Conservation (phyloP, 495 filamentous ascomycete species). For the Entonaema liquescens region DNA sequence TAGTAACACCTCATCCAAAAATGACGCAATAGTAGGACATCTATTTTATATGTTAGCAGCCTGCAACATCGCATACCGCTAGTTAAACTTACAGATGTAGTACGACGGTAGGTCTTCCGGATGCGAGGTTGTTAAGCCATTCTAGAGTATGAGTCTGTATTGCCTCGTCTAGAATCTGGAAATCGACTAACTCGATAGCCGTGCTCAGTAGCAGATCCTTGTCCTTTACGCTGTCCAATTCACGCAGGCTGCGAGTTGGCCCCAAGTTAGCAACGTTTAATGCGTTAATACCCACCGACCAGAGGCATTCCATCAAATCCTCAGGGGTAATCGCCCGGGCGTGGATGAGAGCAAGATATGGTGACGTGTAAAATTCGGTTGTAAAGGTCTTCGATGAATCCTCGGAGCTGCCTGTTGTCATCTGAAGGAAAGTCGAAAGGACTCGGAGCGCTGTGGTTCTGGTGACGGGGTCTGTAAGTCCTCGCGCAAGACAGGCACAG, state of each 20-base stretch:
- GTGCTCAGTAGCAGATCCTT: constrained; percentile 65
- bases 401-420: constrained; percentile 54
- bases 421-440: constrained; percentile 66
- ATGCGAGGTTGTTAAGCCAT: constrained; percentile 61
- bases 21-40: constrained; percentile 58
- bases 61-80: not conserved
- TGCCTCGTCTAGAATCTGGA: constrained; percentile 62
- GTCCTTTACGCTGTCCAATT: constrained; percentile 57
- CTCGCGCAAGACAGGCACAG: constrained; percentile 66
- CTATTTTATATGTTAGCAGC: constrained; percentile 42
- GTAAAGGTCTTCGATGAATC: constrained; percentile 34
- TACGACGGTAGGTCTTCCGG: constrained; percentile 57
- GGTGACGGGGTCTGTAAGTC: constrained; percentile 66
- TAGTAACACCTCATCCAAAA: constrained; percentile 63
- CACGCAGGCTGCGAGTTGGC: constrained; percentile 49
- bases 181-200: constrained; percentile 65
- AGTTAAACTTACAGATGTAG: constrained; percentile 55
- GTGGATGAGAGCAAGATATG: constrained; percentile 62
- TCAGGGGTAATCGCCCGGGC: constrained; percentile 56
- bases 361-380: constrained; percentile 52
- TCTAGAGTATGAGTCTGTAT: constrained; percentile 61
- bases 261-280: constrained; percentile 45
- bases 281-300: constrained; percentile 59
- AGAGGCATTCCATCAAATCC: constrained; percentile 61
- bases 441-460: constrained; percentile 63